These are phyloP conservation scores for Mollisia scopiformis DNA, from an alignment of 2,329 filamentous ascomycete species.

Conservation along the genomic window DNA sequence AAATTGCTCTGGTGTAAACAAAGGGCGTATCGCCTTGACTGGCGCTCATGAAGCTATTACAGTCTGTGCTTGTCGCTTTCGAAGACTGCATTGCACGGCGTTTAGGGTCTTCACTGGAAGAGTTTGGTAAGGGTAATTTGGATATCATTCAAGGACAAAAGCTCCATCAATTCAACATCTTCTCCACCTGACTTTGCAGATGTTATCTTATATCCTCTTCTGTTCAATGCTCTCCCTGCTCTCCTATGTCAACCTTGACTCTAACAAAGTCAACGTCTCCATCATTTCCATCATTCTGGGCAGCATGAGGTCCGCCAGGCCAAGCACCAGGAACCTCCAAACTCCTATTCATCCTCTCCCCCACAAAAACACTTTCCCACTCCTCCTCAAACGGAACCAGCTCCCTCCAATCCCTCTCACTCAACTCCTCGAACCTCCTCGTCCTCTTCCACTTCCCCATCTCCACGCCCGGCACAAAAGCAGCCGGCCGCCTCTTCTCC, in stretches of 20 bases:
- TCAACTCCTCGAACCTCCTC: slow-evolving; percentile 23
- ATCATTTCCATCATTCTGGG: neutral
- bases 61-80: neutral
- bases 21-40: neutral
- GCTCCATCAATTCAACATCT: neutral
- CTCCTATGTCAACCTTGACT: neutral
- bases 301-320: neutral
- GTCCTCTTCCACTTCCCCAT: slow-evolving; percentile 25
- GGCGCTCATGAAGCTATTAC: neutral
- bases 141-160: neutral
- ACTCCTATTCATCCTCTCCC: neutral
- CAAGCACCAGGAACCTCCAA: neutral
- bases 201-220: neutral
- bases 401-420: slow-evolving; percentile 19
- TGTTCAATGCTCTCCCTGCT: slow-evolving; percentile 3
- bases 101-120: neutral
- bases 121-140: neutral
- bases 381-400: slow-evolving; percentile 20
- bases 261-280: neutral
- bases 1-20: neutral
- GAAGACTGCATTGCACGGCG: neutral
- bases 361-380: slow-evolving; percentile 17
- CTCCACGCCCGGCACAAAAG: slow-evolving; percentile 16
- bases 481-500: slow-evolving; percentile 18
- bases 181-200: neutral